phyloP scores from a whole-genome alignment of 2,329 filamentous ascomycete genomes.

The Scleromitrula shiraiana region DNA sequence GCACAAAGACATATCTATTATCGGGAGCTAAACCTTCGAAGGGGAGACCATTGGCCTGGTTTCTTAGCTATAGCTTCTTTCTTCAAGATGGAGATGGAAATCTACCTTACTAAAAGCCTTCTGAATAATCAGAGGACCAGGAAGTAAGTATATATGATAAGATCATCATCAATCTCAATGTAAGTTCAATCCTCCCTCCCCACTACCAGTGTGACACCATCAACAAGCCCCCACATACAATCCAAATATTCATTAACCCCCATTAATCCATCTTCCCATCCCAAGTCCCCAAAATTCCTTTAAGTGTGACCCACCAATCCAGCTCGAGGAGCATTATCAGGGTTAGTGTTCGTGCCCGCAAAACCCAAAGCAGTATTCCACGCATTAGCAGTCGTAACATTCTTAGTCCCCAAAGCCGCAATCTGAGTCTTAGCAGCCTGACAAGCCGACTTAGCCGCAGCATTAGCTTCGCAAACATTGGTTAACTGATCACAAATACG shows the following conservation, averaged over 20 bases:
- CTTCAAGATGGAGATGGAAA: too few species aligned
- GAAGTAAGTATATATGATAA: too few species aligned
- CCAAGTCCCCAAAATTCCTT: neutral
- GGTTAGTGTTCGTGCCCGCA: slow-evolving; percentile 24
- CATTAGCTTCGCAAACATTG: slow-evolving; percentile 58
- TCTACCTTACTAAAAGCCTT: too few species aligned
- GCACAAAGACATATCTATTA: neutral
- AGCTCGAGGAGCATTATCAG: slow-evolving; percentile 25
- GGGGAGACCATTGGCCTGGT: neutral
- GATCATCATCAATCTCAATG: too few species aligned
- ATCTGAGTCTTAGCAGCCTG: slow-evolving; percentile 45
- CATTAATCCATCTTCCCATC: too few species aligned
- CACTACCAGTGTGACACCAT: too few species aligned
- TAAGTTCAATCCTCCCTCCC: too few species aligned
- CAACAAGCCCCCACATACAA: too few species aligned
- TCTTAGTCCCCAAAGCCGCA: slow-evolving; percentile 39
- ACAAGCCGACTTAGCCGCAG: slow-evolving; percentile 48
- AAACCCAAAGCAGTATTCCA: slow-evolving; percentile 35
- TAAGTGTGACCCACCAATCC: slow-evolving; percentile 26
- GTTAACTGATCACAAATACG: slow-evolving; percentile 61
- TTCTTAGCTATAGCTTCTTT: too few species aligned
- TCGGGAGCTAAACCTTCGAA: neutral
- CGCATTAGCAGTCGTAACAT: slow-evolving; percentile 40
- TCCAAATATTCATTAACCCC: too few species aligned
- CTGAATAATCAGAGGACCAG: too few species aligned